Base-by-base conservation (phyloP, 2,329 filamentous ascomycete species). In the Exophiala lecanii-corni region DNA sequence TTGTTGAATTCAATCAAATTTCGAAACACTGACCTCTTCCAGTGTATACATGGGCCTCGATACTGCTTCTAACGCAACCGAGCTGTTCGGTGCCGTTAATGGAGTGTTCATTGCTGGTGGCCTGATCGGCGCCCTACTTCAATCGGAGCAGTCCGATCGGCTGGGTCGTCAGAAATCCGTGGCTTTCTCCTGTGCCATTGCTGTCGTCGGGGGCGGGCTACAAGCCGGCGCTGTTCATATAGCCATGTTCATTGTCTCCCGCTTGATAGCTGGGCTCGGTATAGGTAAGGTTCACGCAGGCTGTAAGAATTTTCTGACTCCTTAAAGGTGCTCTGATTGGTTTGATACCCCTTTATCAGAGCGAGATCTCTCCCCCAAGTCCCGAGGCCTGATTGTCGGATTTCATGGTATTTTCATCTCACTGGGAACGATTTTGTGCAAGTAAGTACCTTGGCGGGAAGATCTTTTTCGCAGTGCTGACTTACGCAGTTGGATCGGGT, bases 211-310 rank as follows among this genome's bases (percentile, higher is more conserved):
- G 10, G 45, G 45, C 17, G 65, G 63, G 7, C 53, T 71, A 12
- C 66, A 63, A 39, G 56, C 64, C 17, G 65, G 62, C 10, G 38
- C 21, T 39, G 37, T 39, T 6, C 26, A 47, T 17, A 47, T 46
- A n/a, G 36, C 17, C 18, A 42, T 50, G 43, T 51, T 44, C 38
- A 40, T 41, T 17, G 72, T 59, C 69, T 4, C 68, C 5, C 52
- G 67, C 4, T 55, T 67, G 9, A 50, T 68, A 13, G 62, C 64
- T n/a, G 66, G 67, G 4, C 54, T 61, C 60, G 5, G 55, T 57
- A 16, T 65, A 62, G 4, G 60, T 63, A 23, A 33, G 40, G 9
- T 21, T 7, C 4, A 9, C 32, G 18, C 6, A 12, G 12, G n/a
- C n/a, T 7, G 30, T 5, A 12, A 13, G n/a, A 5, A 16, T 12